A percentile compares a stretch with the other conserved stretches of the same genome.
Evolutionary conservation across 148 eudicot genomes (phyloP).

Genomic region (Camellia granthamiana): DNA sequence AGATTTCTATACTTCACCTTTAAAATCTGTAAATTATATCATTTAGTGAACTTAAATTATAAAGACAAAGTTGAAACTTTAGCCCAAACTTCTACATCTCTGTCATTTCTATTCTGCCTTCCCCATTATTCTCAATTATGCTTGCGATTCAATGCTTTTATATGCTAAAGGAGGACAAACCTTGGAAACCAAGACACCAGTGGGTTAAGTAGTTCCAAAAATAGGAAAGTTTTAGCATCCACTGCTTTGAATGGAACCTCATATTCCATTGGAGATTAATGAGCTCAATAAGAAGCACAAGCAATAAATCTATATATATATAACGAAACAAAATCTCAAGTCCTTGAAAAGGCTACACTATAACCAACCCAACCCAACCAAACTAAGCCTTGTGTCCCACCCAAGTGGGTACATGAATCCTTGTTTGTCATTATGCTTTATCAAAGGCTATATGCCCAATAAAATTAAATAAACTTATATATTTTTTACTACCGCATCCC

Average conservation of each 20-base stretch:
- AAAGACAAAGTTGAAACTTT: not conserved
- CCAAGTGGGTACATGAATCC: too few species aligned
- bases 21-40: not conserved
- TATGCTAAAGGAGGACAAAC: not conserved
- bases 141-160: not conserved
- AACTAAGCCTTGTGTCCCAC: too few species aligned
- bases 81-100: not conserved
- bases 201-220: not conserved
- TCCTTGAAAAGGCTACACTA: not conserved
- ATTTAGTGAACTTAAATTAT: conserved; percentile 1
- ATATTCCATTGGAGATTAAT: not conserved
- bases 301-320: not conserved
- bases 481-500: too few species aligned
- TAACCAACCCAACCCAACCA: too few species aligned
- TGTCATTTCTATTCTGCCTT: not conserved
- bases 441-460: too few species aligned
- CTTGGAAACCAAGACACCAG: not conserved
- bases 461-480: too few species aligned
- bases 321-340: not conserved
- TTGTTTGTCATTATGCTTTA: too few species aligned
- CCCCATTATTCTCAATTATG: not conserved
- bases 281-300: not conserved
- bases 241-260: not conserved
- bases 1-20: not conserved
- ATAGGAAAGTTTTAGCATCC: not conserved